Conservation (phyloP, 805 yeast species). For the Brettanomyces anomalus region DNA sequence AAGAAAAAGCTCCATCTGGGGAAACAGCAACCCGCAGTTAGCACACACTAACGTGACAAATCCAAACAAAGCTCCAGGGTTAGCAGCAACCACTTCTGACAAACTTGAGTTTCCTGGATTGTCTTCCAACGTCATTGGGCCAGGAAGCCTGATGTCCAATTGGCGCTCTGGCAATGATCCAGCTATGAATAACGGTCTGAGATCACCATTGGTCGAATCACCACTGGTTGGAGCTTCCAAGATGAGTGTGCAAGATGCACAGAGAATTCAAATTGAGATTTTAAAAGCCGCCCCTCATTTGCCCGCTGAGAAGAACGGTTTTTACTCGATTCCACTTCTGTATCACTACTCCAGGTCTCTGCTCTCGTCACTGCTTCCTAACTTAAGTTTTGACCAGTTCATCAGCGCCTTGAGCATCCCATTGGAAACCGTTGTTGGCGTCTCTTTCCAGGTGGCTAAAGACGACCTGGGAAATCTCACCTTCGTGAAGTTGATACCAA, state of each 20-base stretch:
- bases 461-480: slow-evolving; percentile 25
- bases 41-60: too few species aligned
- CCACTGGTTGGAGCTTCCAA: too few species aligned
- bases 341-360: slow-evolving; percentile 26
- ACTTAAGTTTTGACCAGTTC: slow-evolving; percentile 13
- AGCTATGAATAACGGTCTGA: too few species aligned
- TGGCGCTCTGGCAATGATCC: too few species aligned
- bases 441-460: slow-evolving; percentile 37
- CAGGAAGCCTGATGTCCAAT: too few species aligned
- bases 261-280: slow-evolving; percentile 34
- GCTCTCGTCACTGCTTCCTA: slow-evolving; percentile 29
- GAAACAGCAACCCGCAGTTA: too few species aligned
- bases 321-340: slow-evolving; percentile 16
- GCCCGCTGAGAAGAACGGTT: slow-evolving; percentile 18
- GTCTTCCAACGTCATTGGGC: too few species aligned
- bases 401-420: slow-evolving; percentile 27
- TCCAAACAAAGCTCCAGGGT: too few species aligned
- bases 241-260: slow-evolving; percentile 17
- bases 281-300: slow-evolving; percentile 30
- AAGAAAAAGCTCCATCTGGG: too few species aligned
- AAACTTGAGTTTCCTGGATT: too few species aligned
- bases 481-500: neutral
- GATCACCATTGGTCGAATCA: too few species aligned
- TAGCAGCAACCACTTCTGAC: too few species aligned
- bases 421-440: slow-evolving; percentile 18